These are phyloP conservation scores for Peniophora sp. DNA, from an alignment of 1,284 basidiomycete genomes.

Conservation along the genomic window DNA sequence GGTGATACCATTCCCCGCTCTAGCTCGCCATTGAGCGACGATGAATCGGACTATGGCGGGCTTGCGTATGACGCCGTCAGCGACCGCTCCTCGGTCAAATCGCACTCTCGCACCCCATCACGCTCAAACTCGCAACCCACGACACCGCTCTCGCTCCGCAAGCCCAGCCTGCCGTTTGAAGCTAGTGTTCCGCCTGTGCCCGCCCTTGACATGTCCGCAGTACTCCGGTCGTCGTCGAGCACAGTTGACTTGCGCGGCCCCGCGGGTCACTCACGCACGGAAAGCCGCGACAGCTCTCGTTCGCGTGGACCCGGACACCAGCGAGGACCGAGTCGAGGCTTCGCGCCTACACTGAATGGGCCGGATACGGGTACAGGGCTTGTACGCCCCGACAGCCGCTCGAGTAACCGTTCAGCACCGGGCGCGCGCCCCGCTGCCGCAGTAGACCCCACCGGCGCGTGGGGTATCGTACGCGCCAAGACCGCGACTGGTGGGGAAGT, in stretches of 20 bases:
- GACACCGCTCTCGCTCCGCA: neutral
- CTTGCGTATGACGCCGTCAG: constrained; percentile 19
- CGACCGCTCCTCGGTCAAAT: constrained; percentile 6
- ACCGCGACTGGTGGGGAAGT: constrained; percentile 32
- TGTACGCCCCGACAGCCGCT: neutral
- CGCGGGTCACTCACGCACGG: neutral
- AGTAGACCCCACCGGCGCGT: constrained; percentile 25
- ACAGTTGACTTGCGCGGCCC: neutral
- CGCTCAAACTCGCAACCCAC: constrained; percentile 1
- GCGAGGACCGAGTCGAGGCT: neutral
- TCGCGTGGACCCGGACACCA: neutral
- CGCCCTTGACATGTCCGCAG: neutral
- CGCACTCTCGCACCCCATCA: constrained; percentile 16
- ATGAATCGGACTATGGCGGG: constrained; percentile 14
- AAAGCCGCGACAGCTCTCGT: neutral
- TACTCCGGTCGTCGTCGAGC: neutral
- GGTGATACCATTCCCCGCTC: neutral
- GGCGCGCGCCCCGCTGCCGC: constrained; percentile 6
- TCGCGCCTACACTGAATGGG: neutral
- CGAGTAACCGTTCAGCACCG: neutral
- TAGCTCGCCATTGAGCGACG: neutral
- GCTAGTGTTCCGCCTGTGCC: neutral
- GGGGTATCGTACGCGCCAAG: constrained; percentile 1
- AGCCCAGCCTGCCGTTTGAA: neutral
- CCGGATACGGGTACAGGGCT: neutral